Evolutionary conservation across 2,329 filamentous ascomycete species (phyloP), one percentile per base, ranked within the genome.

Genomic region (Alternaria hordeiaustralica): DNA sequence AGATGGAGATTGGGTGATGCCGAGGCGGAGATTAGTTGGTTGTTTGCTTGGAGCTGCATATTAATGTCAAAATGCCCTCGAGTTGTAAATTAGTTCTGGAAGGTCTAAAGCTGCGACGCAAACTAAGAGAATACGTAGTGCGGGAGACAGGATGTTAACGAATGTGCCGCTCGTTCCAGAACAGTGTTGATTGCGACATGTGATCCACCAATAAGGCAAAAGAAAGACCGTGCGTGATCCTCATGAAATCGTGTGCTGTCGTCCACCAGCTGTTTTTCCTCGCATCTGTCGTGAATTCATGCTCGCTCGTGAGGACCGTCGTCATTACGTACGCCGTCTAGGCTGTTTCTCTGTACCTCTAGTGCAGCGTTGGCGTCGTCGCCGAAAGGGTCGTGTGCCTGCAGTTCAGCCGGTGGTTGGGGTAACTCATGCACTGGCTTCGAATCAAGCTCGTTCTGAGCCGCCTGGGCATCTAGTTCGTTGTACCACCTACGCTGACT

Each of bases 1-100:
- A 55, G 47, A 56, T 57, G 60, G 61, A 70, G 51, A 70, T 69
- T 67, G 55, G 58, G 30, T 64, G 30, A 13, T 6, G 30, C 43
- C 25, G 30, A 36, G 50, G 33, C 56, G 56, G 56, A 63, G 26
- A 60, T 63, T 55, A 23, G 23, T 18, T 18, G 9, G 20, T 54
- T 6, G 25, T 23, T 46, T 53, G 20, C 13, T 47, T 12, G 20
- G 10, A 30, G 51, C 23, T 20, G n/a, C 18, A 12, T 23, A 36
- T 26, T 43, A 7, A 10, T 20, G 18, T 53, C 1, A 15, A 3
- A n/a, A 28, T 11, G 3, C n/a, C 43, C 3, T 43, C 5, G 7
- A 28, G 12, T 8, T 12, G 8, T 15, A 26, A 10, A 33, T 41
- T 41, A 18, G 36, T 26, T 28, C 28, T 13, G 11, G 11, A 15